These are phyloP conservation scores for Prunus persica DNA, from an alignment of 306 rosid species.

Conservation along the genomic window Prunus_persica_NCBIv2 NC_034015.1:15356501-15357000, in stretches of 20 bases:
- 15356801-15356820: background rate
- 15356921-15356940: conserved; percentile 12
- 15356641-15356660: conserved; percentile 40
- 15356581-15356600: background rate
- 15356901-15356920: background rate
- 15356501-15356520: conserved; percentile 55
- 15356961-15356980: conserved; percentile 83
- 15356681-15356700: conserved; percentile 77
- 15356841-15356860: background rate
- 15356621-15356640: background rate
- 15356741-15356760: conserved; percentile 91
- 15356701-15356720: conserved; percentile 94
- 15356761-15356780: conserved; percentile 22
- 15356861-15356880: background rate
- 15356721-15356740: conserved; percentile 91
- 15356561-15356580: conserved; percentile 72
- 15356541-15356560: conserved; percentile 56
- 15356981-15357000: conserved; percentile 89
- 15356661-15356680: conserved; percentile 68
- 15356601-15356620: conserved; percentile 7
- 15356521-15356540: conserved; percentile 60
- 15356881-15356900: background rate
- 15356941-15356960: conserved; percentile 67
- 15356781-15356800: background rate
- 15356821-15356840: background rate